Evolutionary conservation across 805 yeast genomes (phyloP).

Genomic region (Kuraishia piskuri): DNA sequence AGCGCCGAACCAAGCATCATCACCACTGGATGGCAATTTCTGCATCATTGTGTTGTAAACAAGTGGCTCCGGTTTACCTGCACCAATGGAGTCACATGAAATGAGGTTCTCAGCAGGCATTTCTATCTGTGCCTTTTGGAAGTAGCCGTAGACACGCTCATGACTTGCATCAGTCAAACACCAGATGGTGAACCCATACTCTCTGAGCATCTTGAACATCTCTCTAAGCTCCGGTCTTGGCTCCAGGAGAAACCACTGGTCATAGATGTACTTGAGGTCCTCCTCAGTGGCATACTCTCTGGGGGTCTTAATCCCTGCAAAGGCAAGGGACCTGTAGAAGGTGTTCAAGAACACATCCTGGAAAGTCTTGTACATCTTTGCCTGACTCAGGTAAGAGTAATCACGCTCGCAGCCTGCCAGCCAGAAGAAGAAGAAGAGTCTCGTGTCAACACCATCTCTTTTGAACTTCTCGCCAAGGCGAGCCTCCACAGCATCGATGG

Average conservation of each 20-base stretch:
- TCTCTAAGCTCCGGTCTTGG: conserved; percentile 20
- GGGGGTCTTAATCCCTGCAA: conserved; percentile 20
- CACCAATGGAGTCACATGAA: conserved; percentile 21
- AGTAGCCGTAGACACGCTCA: conserved; percentile 20
- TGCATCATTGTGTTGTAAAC: conserved; percentile 19
- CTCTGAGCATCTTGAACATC: conserved; percentile 19
- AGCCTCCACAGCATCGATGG: conserved; percentile 14
- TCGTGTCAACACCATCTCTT: conserved; percentile 12
- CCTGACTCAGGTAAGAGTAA: conserved; percentile 9
- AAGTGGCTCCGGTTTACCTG: conserved; percentile 20
- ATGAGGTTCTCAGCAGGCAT: conserved; percentile 20
- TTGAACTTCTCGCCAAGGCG: conserved; percentile 16
- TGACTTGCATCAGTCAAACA: conserved; percentile 21
- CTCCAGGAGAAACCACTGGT: conserved; percentile 17
- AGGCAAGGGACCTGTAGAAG: conserved; percentile 17
- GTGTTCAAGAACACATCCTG: conserved; percentile 17
- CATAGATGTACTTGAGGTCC: conserved; percentile 15
- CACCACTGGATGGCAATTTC: conserved; percentile 16
- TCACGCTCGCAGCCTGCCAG: conserved; percentile 10
- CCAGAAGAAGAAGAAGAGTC: conserved; percentile 14
- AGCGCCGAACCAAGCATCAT: conserved; percentile 23
- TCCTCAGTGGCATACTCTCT: conserved; percentile 17
- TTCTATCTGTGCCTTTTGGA: conserved; percentile 15
- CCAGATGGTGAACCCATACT: conserved; percentile 21
- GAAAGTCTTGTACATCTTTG: conserved; percentile 15